These are phyloP conservation scores for Limnomonas spitsbergensis DNA, from an alignment of 139 green algal genomes.

Conservation along the genomic window DNA sequence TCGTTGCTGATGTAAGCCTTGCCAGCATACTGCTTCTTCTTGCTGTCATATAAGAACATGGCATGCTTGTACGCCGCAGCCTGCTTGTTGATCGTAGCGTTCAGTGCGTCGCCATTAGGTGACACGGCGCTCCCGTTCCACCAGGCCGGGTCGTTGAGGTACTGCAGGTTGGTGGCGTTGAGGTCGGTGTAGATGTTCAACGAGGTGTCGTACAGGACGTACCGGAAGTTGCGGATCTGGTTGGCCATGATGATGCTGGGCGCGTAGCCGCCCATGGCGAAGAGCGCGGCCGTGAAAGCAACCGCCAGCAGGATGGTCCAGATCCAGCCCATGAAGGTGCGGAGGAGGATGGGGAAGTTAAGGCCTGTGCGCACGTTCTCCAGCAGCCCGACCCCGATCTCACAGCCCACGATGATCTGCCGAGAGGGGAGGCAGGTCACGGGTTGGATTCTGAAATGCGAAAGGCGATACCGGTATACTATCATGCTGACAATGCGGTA, in stretches of 20 bases:
- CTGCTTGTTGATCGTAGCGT: not conserved
- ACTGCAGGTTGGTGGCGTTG: not conserved
- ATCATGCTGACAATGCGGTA: too few species aligned
- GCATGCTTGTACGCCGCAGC: too few species aligned
- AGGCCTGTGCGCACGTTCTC: slow-evolving; percentile 14
- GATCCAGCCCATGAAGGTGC: slow-evolving; percentile 34
- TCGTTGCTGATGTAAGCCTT: too few species aligned
- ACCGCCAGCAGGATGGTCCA: slow-evolving; percentile 23
- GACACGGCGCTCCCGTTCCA: not conserved
- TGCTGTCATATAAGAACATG: too few species aligned
- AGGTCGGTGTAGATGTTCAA: not conserved
- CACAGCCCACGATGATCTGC: slow-evolving; percentile 31
- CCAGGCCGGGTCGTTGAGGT: not conserved
- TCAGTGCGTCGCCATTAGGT: not conserved
- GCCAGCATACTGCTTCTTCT: too few species aligned
- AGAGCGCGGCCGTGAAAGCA: not conserved
- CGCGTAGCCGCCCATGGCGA: slow-evolving; percentile 12
- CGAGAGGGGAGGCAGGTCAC: slow-evolving; percentile 5
- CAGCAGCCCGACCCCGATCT: slow-evolving; percentile 23
- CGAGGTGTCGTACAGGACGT: not conserved
- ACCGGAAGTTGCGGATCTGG: not conserved
- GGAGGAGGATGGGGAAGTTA: slow-evolving; percentile 30
- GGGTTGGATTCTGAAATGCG: not conserved
- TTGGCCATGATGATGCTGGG: slow-evolving; percentile 15
- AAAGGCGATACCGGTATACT: too few species aligned